Evolutionary conservation across 768 basidiomycete genomes (phyloP).

Genomic region (Rhodotorula graminis): DNA sequence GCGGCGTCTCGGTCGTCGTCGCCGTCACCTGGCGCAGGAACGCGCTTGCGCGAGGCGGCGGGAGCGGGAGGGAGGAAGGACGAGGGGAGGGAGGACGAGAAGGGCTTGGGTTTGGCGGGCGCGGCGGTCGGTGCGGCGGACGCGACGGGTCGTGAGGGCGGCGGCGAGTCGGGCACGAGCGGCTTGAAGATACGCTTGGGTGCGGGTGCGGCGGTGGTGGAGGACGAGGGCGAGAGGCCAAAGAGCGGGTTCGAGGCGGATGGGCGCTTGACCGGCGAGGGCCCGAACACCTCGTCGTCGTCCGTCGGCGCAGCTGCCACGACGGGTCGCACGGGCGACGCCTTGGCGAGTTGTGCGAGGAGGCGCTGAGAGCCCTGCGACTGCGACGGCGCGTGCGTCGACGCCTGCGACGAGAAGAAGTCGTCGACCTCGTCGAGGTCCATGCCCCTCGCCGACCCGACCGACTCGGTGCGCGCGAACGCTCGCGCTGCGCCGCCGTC

Average conservation of each 20-base stretch:
- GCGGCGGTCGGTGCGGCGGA: background rate
- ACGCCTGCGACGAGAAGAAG: conserved; percentile 14
- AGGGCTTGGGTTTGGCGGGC: conserved; percentile 13
- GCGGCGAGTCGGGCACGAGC: conserved; percentile 4
- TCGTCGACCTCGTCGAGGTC: conserved; percentile 26
- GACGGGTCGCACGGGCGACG: background rate
- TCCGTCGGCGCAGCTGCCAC: background rate
- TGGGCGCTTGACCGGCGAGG: conserved; percentile 35
- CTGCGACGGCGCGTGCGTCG: background rate
- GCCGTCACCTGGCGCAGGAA: background rate
- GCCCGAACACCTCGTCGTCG: conserved; percentile 29
- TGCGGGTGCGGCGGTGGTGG: background rate
- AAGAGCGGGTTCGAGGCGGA: background rate
- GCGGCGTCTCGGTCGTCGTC: too few species aligned
- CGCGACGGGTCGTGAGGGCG: background rate
- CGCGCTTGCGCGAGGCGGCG: background rate
- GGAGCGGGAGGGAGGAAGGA: background rate
- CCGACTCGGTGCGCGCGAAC: background rate
- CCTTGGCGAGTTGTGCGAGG: background rate
- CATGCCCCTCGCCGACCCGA: conserved; percentile 2
- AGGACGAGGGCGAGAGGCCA: background rate
- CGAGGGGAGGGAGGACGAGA: conserved; percentile 2
- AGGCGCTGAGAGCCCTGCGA: background rate
- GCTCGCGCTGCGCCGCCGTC: background rate
- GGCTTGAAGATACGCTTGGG: conserved; percentile 20